These are phyloP conservation scores for Kodamaea plutei DNA, from an alignment of 1,139 yeast genomes.

Conservation along the genomic window DNA sequence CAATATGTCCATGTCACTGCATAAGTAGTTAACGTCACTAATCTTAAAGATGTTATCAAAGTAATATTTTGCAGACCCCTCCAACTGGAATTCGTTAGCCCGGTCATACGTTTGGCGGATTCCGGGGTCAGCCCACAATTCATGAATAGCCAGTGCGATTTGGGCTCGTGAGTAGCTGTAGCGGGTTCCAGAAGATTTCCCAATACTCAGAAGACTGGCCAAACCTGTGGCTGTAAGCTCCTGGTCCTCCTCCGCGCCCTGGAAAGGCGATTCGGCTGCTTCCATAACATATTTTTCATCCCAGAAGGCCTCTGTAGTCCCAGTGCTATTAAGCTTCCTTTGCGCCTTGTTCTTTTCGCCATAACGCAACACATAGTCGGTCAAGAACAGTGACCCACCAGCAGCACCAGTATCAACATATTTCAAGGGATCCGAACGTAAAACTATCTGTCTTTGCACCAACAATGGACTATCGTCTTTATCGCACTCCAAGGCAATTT, in stretches of 20 bases:
- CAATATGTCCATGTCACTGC: constrained; percentile 78
- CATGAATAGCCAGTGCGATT: constrained; percentile 64
- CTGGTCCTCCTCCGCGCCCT: constrained; percentile 9
- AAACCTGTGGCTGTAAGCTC: too few species aligned
- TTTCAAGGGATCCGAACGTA: constrained; percentile 56
- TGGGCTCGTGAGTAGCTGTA: constrained; percentile 26
- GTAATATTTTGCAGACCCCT: constrained; percentile 74
- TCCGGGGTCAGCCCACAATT: constrained; percentile 74
- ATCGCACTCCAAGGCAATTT: constrained; percentile 62
- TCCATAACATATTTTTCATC: constrained; percentile 7
- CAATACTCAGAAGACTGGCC: constrained; percentile 8
- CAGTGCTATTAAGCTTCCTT: constrained; percentile 53
- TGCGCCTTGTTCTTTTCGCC: constrained; percentile 50
- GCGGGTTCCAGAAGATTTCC: too few species aligned
- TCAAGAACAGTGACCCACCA: constrained; percentile 61
- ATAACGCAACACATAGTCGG: constrained; percentile 62
- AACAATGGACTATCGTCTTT: constrained; percentile 41
- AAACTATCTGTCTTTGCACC: constrained; percentile 43
- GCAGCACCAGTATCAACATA: constrained; percentile 65
- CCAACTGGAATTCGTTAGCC: constrained; percentile 77
- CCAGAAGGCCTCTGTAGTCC: constrained; percentile 30
- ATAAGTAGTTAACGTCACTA: constrained; percentile 60
- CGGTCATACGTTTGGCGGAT: constrained; percentile 57
- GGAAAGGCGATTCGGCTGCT: constrained; percentile 1
- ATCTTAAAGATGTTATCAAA: constrained; percentile 65